Evolutionary conservation across 108 stramenopile genomes (phyloP).

Genomic region (Stephanodiscus minutulus): DNA sequence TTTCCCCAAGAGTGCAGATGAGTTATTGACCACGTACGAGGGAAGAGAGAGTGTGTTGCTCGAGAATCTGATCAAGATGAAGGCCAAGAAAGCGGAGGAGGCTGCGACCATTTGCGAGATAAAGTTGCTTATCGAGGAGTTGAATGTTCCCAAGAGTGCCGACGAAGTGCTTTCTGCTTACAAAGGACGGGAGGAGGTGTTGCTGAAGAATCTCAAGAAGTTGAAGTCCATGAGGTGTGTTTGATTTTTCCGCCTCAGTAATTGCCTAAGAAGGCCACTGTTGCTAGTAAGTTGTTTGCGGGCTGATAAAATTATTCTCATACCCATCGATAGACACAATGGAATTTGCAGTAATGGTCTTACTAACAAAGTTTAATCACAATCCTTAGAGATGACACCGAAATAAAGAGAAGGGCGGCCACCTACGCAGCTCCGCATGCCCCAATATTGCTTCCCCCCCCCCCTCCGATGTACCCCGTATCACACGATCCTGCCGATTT

Average conservation of each 20-base stretch:
- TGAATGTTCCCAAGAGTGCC: slow-evolving; percentile 6
- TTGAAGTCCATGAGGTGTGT: no score
- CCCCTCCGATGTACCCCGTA: neutral
- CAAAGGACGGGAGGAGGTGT: neutral
- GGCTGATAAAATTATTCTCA: no score
- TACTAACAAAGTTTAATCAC: neutral
- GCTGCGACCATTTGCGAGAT: slow-evolving; percentile 10
- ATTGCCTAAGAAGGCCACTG: no score
- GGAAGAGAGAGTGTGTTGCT: slow-evolving; percentile 24
- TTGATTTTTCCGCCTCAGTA: no score
- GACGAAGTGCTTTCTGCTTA: slow-evolving; percentile 3
- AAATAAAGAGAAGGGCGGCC: slow-evolving; percentile 49
- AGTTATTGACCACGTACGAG: slow-evolving; percentile 7
- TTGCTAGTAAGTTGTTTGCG: no score
- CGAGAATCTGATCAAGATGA: slow-evolving; percentile 21
- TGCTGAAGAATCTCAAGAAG: slow-evolving; percentile 9
- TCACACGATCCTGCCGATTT: slow-evolving; percentile 46
- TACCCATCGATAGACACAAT: no score
- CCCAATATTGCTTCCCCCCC: slow-evolving; percentile 36
- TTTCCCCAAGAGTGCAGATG: slow-evolving; percentile 22
- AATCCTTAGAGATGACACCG: neutral
- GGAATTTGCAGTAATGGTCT: no score
- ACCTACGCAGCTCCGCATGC: slow-evolving; percentile 75
- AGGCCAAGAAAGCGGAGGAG: slow-evolving; percentile 12
- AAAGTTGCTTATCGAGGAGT: neutral